Conservation (phyloP, 2,329 filamentous ascomycete species). For the Colletotrichum melonis region DNA sequence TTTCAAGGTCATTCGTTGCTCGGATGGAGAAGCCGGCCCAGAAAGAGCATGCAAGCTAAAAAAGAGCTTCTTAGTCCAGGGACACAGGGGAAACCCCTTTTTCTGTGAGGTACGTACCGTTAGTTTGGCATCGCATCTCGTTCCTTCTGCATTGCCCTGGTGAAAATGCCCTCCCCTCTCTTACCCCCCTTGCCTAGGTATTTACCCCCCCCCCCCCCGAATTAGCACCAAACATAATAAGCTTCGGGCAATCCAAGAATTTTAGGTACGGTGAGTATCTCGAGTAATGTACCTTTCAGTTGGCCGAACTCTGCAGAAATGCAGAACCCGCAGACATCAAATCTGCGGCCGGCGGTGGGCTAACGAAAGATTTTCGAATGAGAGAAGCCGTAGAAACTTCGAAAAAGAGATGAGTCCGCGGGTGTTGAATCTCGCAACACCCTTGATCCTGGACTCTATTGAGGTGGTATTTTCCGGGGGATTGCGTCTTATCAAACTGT, state of each 20-base stretch:
- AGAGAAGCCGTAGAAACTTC: slow-evolving; percentile 9
- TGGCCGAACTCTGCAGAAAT: slow-evolving; percentile 4
- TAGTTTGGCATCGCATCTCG: not conserved
- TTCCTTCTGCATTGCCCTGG: not conserved
- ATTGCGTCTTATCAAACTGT: slow-evolving; percentile 15
- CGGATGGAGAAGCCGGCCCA: slow-evolving; percentile 13
- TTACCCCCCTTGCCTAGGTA: not conserved
- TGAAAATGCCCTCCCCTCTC: not conserved
- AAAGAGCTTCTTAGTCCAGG: not conserved
- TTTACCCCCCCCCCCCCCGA: not conserved
- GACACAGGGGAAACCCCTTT: not conserved
- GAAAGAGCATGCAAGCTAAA: not conserved
- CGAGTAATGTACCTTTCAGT: slow-evolving; percentile 24
- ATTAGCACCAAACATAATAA: slow-evolving; percentile 5
- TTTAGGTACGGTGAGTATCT: not conserved
- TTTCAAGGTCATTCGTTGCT: slow-evolving; percentile 10
- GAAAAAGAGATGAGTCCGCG: slow-evolving; percentile 21
- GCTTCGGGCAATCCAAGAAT: not conserved
- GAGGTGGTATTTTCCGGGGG: slow-evolving; percentile 32
- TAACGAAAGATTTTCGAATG: not conserved
- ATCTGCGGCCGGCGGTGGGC: not conserved
- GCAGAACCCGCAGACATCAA: not conserved
- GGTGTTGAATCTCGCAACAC: slow-evolving; percentile 6
- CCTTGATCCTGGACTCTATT: slow-evolving; percentile 30
- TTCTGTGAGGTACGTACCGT: slow-evolving; percentile 9